These are phyloP conservation scores for Penicillium canescens DNA, from an alignment of 495 filamentous ascomycete genomes.

Conservation along the genomic window DNA sequence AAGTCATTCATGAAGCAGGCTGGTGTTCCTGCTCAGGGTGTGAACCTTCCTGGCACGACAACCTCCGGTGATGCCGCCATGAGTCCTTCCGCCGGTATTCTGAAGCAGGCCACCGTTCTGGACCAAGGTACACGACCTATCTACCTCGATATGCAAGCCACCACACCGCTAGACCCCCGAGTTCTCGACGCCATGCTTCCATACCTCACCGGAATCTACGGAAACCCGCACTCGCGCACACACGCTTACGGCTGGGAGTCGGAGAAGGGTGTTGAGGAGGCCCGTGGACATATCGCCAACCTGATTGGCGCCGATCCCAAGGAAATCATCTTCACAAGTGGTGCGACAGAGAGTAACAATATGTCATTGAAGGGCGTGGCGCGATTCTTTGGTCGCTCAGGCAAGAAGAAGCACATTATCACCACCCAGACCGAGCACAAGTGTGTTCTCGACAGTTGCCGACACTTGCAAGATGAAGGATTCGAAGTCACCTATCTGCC, in stretches of 20 bases:
- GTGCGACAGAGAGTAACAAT: constrained; percentile 98
- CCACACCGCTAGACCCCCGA: constrained; percentile 91
- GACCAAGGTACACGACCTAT: constrained; percentile 93
- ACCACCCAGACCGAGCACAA: constrained; percentile 98
- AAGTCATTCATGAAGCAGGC: constrained; percentile 74
- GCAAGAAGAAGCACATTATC: constrained; percentile 98
- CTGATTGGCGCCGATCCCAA: constrained; percentile 94
- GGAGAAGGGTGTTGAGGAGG: constrained; percentile 87
- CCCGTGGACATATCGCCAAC: constrained; percentile 77
- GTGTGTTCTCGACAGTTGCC: constrained; percentile 94
- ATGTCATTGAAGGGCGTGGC: constrained; percentile 99
- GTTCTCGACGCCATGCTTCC: constrained; percentile 97
- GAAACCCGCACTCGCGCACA: constrained; percentile 95
- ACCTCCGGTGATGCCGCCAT: constrained; percentile 66
- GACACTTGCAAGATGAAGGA: constrained; percentile 95
- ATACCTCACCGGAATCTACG: constrained; percentile 89
- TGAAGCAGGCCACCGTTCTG: constrained; percentile 91
- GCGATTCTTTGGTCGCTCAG: constrained; percentile 84
- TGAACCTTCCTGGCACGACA: constrained; percentile 56
- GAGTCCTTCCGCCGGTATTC: constrained; percentile 81
- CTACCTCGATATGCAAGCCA: constrained; percentile 98
- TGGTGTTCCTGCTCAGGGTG: constrained; percentile 55
- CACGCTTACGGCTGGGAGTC: constrained; percentile 99
- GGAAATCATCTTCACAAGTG: constrained; percentile 98
- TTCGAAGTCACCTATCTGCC: constrained; percentile 95